Conservation (phyloP, 2,329 filamentous ascomycete genomes). For the Keithomyces neogunnii region DNA sequence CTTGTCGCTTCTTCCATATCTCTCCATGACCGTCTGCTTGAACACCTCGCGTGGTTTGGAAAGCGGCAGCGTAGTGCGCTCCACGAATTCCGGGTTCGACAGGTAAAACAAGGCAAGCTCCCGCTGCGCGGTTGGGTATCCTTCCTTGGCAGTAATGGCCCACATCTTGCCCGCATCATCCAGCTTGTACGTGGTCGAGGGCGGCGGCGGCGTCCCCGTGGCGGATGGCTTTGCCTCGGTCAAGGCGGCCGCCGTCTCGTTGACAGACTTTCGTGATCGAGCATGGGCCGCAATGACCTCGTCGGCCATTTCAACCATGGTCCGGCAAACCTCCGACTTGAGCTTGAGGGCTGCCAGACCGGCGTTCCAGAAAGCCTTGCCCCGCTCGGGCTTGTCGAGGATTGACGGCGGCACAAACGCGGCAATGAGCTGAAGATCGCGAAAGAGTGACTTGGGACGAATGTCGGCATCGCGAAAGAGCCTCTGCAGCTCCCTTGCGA, state of each 20-base stretch:
- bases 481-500: constrained; percentile 57
- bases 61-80: constrained; percentile 72
- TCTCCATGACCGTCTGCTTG: constrained; percentile 76
- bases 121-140: constrained; percentile 72
- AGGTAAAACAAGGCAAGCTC: constrained; percentile 92
- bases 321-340: constrained; percentile 79
- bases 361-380: constrained; percentile 84
- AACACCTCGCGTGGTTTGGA: constrained; percentile 83
- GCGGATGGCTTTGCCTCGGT: constrained; percentile 23
- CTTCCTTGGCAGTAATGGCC: constrained; percentile 89
- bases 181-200: constrained; percentile 58
- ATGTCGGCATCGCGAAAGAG: constrained; percentile 60
- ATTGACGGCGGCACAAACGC: constrained; percentile 54
- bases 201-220: constrained; percentile 35
- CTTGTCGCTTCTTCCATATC: constrained; percentile 39
- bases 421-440: constrained; percentile 69
- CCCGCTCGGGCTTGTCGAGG: constrained; percentile 53
- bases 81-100: constrained; percentile 78
- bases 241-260: constrained; percentile 24
- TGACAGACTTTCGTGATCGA: constrained; percentile 44
- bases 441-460: constrained; percentile 72
- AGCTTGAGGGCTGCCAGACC: constrained; percentile 80
- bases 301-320: constrained; percentile 59
- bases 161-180: constrained; percentile 82
- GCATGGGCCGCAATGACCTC: constrained; percentile 53